Percentiles rank a stretch among this genome's conserved stretches.
Evolutionary conservation across 768 basidiomycete species (phyloP).

Genomic region (Suillus luteus): DNA sequence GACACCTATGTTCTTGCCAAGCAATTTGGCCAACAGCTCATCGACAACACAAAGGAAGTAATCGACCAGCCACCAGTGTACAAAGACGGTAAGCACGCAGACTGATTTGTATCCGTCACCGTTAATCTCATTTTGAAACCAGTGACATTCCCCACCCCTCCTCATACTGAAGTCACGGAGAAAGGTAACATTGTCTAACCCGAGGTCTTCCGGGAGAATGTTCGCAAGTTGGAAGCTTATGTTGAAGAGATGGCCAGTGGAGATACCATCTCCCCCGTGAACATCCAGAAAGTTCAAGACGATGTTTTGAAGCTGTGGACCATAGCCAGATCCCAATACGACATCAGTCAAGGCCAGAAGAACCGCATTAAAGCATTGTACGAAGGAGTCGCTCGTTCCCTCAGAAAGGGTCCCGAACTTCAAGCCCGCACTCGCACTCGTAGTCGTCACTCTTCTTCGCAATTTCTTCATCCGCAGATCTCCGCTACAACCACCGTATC

Average conservation of each 20-base stretch:
- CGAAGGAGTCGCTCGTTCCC: constrained; percentile 92
- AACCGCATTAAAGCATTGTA: constrained; percentile 92
- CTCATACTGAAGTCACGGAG: constrained; percentile 88
- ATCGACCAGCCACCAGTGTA: constrained; percentile 85
- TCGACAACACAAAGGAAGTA: constrained; percentile 90
- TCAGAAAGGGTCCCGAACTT: constrained; percentile 74
- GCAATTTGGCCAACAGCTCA: constrained; percentile 93
- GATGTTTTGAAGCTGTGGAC: constrained; percentile 97
- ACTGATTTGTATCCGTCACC: not conserved
- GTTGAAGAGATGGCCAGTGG: constrained; percentile 98
- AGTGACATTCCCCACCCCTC: constrained; percentile 99
- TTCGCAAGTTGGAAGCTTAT: constrained; percentile 96
- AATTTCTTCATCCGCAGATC: constrained; percentile 93
- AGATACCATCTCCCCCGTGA: constrained; percentile 82
- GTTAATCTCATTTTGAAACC: constrained; percentile 10
- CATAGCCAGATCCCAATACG: constrained; percentile 94
- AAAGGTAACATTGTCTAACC: constrained; percentile 95
- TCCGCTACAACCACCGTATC: constrained; percentile 72
- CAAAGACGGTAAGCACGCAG: constrained; percentile 77
- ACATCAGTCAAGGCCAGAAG: constrained; percentile 96
- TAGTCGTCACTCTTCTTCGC: constrained; percentile 89
- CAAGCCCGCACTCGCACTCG: constrained; percentile 55
- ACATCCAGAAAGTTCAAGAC: constrained; percentile 97
- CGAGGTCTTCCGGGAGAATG: constrained; percentile 93
- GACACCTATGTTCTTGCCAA: constrained; percentile 95